Base-by-base conservation (phyloP, 345 rosid species). In the Ceriops zippeliana region DNA sequence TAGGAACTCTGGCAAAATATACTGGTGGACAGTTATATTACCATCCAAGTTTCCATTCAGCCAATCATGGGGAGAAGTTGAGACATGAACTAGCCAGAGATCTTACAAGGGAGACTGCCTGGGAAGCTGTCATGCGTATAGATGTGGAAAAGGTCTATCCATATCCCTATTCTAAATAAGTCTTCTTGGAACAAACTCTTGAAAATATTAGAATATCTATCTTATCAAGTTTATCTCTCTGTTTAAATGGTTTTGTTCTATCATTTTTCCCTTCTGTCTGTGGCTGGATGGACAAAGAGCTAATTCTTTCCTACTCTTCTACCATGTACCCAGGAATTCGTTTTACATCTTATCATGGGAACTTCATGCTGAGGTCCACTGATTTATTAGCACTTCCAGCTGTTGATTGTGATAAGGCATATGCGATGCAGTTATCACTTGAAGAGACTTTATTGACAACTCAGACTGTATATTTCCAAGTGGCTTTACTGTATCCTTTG, bases 51-150 rank as follows among this genome's bases (percentile, higher is more conserved):
- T 92, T 96, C 82, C 97, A 86, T 31, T 84, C 95, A 58, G 75
- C 86, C 58, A 73, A 73, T 78, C 96, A 92, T 62, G 84, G 90
- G 72, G 91, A 89, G 78, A 96, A 83, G 83, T 75, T 92, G 84
- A 90, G 90, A 67, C 87, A 87, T 72, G 99, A 96, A 80, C 76
- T 96, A 67, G 79, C 89, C 66, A 86, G 98, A 83, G 99, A 96
- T 82, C 96, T 96, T 68, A 96, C 90, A 0, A 86, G 98, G 79
- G 99, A 96, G 86, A 96, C 99, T 76, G 98, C 97, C 51, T 96
- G 99, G 99, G 99, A 96, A 84, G 86, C 98, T n/a, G 99, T 92
- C 58, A 87, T 96, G 99, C 90, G 99, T 54, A 71, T 96, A 79
- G 99, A 92, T 96, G 98, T 78, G 99, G 99, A 83, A 96, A 96